A percentile compares a stretch with the other conserved stretches of the same genome.
Evolutionary conservation across 345 rosid genomes (phyloP).

Genomic region (Zanthoxylum bungeanum): DNA sequence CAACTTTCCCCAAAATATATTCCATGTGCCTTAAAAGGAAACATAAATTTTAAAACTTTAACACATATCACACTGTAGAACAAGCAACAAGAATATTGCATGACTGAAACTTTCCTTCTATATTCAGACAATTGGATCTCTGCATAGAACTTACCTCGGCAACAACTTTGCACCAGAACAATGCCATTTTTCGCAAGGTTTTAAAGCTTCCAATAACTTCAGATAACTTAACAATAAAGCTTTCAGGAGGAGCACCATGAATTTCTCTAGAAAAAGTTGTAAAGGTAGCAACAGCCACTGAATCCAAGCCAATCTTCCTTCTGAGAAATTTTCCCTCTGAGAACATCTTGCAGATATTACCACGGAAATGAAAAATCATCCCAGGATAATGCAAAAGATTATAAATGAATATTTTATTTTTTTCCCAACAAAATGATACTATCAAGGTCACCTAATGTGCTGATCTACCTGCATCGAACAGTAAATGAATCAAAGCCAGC

Average conservation of each 20-base stretch:
- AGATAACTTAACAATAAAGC: conserved; percentile 78
- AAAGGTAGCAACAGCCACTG: conserved; percentile 32
- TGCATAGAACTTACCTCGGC: conserved; percentile 59
- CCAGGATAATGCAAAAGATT: conserved; percentile 26
- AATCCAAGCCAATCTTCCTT: conserved; percentile 55
- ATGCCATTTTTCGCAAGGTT: conserved; percentile 70
- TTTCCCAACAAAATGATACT: background rate
- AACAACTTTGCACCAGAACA: conserved; percentile 82
- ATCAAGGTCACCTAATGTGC: conserved; percentile 10
- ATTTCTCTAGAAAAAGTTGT: conserved; percentile 64
- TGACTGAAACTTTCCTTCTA: conserved; percentile 5
- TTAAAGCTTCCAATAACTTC: conserved; percentile 92
- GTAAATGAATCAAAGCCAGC: conserved; percentile 41
- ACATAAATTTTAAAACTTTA: background rate
- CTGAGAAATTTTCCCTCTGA: conserved; percentile 80
- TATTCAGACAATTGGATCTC: conserved; percentile 13
- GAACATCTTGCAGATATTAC: conserved; percentile 72
- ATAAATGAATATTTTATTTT: background rate
- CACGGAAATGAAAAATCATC: conserved; percentile 56
- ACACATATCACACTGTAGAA: background rate
- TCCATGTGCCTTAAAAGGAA: background rate
- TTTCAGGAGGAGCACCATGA: conserved; percentile 79
- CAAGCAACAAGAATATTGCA: background rate
- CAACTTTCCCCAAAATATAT: background rate
- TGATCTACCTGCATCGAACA: conserved; percentile 71